These are phyloP conservation scores for Suillus fuscotomentosus DNA, from an alignment of 768 basidiomycete genomes.

Conservation along the genomic window DNA sequence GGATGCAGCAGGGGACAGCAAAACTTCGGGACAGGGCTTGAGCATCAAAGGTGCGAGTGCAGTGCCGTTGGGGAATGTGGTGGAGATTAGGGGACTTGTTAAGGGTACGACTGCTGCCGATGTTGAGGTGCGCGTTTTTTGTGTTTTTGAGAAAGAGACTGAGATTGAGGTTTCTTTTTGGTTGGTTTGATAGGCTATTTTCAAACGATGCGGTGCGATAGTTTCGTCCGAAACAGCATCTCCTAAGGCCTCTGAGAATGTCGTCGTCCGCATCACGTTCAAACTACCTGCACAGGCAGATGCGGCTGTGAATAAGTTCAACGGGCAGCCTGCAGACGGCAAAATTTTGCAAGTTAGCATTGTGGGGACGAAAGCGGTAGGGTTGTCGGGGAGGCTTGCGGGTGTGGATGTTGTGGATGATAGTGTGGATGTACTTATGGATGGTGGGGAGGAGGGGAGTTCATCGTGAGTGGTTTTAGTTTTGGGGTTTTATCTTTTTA, in stretches of 20 bases:
- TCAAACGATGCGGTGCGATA: constrained; percentile 75
- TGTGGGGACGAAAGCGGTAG: constrained; percentile 54
- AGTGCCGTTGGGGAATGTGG: constrained; percentile 54
- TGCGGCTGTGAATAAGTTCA: constrained; percentile 69
- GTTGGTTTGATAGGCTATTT: constrained; percentile 52
- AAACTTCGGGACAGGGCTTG: constrained; percentile 27
- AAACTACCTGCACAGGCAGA: constrained; percentile 60
- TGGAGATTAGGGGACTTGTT: constrained; percentile 73
- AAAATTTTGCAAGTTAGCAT: constrained; percentile 65
- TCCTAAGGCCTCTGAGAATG: constrained; percentile 30
- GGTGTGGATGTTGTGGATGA: constrained; percentile 46
- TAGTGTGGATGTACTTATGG: constrained; percentile 56
- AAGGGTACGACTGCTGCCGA: constrained; percentile 79
- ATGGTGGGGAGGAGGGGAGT: constrained; percentile 33
- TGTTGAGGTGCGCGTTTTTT: constrained; percentile 43
- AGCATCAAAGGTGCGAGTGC: constrained; percentile 70
- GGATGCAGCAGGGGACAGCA: constrained; percentile 47
- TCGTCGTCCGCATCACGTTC: constrained; percentile 72
- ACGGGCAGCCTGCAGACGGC: constrained; percentile 83
- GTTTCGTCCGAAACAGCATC: constrained; percentile 35
- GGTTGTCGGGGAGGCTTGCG: constrained; percentile 58
- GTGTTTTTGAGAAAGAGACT: not conserved
- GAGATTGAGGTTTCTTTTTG: not conserved
- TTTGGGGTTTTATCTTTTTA: not conserved
- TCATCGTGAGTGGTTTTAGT: constrained; percentile 47